Conservation (phyloP, 768 basidiomycete genomes). For the Favolaschia claudopus region DNA sequence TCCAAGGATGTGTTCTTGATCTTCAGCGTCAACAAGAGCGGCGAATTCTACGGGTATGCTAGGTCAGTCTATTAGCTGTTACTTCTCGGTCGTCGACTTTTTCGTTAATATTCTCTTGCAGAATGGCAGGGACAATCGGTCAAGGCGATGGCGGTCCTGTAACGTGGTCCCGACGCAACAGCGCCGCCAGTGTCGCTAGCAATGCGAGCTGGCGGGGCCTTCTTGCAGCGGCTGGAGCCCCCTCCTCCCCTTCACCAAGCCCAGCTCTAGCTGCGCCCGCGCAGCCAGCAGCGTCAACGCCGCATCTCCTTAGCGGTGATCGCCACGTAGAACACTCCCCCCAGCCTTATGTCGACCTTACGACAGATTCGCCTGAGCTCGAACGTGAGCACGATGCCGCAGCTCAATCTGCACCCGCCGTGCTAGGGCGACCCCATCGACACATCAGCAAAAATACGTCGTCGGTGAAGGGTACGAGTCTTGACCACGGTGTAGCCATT, state of each 20-base stretch:
- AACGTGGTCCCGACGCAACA: constrained; percentile 62
- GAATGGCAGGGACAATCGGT: constrained; percentile 75
- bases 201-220: not conserved
- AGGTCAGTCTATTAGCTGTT: constrained; percentile 53
- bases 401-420: constrained; percentile 60
- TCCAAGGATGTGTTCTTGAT: constrained; percentile 87
- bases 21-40: constrained; percentile 93
- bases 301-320: constrained; percentile 9
- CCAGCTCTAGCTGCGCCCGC: not conserved
- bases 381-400: constrained; percentile 17
- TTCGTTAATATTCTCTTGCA: constrained; percentile 35
- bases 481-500: constrained; percentile 31
- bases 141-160: constrained; percentile 54
- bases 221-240: not conserved
- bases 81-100: not conserved
- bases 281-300: not conserved
- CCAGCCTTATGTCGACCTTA: not conserved
- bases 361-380: too few species aligned
- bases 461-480: constrained; percentile 37
- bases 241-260: not conserved
- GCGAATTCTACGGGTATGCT: constrained; percentile 95
- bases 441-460: constrained; percentile 38
- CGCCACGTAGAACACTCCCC: constrained; percentile 14
- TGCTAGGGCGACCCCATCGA: constrained; percentile 48
- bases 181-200: not conserved